phyloP scores from a whole-genome alignment of 2,329 filamentous ascomycete species.

The Hypoxylon sp. region DNA sequence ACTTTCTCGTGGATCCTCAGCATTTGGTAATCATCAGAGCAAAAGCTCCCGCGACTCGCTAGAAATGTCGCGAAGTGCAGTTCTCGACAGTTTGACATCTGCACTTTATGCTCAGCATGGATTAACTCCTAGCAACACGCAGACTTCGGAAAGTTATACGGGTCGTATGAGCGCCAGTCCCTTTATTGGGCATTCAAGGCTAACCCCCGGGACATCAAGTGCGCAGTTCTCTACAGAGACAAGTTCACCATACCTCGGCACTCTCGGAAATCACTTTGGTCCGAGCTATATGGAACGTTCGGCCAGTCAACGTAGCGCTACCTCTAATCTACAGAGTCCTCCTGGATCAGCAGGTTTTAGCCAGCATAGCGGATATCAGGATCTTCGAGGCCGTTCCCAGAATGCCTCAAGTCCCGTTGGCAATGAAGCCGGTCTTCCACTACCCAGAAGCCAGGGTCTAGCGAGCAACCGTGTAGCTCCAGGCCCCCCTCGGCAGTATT shows the following conservation, averaged over 20 bases:
- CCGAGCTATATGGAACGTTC: constrained; percentile 43
- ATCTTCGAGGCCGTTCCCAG: constrained; percentile 12
- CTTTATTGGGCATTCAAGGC: constrained; percentile 31
- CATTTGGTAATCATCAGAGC: constrained; percentile 28
- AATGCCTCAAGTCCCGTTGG: constrained; percentile 26
- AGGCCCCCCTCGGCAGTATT: constrained; percentile 36
- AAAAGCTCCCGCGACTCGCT: constrained; percentile 32
- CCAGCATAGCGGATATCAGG: constrained; percentile 14
- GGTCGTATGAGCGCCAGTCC: constrained; percentile 30
- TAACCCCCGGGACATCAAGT: constrained; percentile 24
- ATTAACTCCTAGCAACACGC: constrained; percentile 28
- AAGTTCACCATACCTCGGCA: constrained; percentile 27
- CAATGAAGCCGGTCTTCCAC: constrained; percentile 29
- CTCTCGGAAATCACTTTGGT: constrained; percentile 15
- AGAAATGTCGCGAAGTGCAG: constrained; percentile 47
- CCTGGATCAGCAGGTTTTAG: constrained; percentile 38
- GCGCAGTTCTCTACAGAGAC: constrained; percentile 25
- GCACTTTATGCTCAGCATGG: constrained; percentile 51
- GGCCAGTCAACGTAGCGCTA: constrained; percentile 30
- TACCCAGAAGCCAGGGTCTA: constrained; percentile 26
- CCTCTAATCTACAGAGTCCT: constrained; percentile 35
- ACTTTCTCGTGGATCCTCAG: constrained; percentile 5
- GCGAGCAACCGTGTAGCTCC: constrained; percentile 15
- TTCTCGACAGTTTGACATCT: constrained; percentile 49
- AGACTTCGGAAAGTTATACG: constrained; percentile 25